These are phyloP conservation scores for Marasmius fiardii DNA, from an alignment of 1,284 basidiomycete genomes.

Conservation along the genomic window DNA sequence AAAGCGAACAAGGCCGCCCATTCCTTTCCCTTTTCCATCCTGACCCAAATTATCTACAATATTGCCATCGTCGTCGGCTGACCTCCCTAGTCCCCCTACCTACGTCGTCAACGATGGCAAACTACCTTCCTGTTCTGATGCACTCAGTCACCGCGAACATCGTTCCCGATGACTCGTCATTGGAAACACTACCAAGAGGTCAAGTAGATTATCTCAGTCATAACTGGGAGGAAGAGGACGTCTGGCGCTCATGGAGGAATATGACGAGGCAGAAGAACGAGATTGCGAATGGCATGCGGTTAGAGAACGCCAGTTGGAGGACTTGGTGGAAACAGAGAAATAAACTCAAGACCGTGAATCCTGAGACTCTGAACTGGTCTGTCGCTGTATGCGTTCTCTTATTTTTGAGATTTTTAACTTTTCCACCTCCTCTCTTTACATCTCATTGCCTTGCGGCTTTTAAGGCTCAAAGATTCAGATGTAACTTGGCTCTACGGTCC, in stretches of 20 bases:
- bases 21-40: background rate
- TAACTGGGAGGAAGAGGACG: constrained; percentile 97
- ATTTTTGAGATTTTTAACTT: constrained; percentile 2
- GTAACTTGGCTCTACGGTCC: constrained; percentile 99
- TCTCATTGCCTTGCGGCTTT: background rate
- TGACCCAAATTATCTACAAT: background rate
- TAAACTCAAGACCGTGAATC: constrained; percentile 91
- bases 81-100: background rate
- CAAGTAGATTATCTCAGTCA: constrained; percentile 90
- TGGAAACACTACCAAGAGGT: constrained; percentile 61
- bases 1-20: background rate
- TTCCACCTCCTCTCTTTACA: constrained; percentile 9
- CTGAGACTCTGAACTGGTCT: constrained; percentile 98
- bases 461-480: constrained; percentile 99
- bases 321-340: constrained; percentile 99
- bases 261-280: constrained; percentile 99
- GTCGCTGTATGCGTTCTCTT: constrained; percentile 34
- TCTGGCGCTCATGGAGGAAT: constrained; percentile 96
- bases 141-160: constrained; percentile 57
- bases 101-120: constrained; percentile 41
- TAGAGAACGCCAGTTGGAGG: constrained; percentile 98
- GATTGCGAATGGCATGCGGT: constrained; percentile 91
- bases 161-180: constrained; percentile 62
- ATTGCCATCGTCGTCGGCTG: background rate
- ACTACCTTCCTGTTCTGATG: constrained; percentile 67